Evolutionary conservation across 169 alveolate species (phyloP), one percentile per base, ranked within the genome.

Genomic region (Neospora caninum): DNA sequence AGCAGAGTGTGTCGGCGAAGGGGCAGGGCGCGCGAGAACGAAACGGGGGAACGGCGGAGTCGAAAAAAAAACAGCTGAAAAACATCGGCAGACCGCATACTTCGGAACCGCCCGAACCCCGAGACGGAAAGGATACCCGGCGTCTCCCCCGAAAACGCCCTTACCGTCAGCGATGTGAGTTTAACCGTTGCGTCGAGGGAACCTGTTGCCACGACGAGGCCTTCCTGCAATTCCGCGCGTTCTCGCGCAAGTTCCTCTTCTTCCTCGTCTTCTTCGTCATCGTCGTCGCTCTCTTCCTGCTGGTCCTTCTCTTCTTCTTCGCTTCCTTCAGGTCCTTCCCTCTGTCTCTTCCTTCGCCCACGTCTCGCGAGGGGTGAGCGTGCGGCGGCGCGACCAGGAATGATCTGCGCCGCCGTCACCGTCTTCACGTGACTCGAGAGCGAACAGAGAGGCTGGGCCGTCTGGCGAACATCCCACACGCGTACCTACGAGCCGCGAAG

Each of bases 391-490:
- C 58, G 49, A 20, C 92, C 92, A 86, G 92, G 80, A 20, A 86
- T 53, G 29, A 36, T 42, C 92, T 53, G 70, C 70, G 80, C 80
- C 25, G 80, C 92, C 43, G 80, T 86, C 53, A 86, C 92, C 25
- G 92, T 86, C 49, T 86, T 86, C 80, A 53, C 92, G 43, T 49
- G 80, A 39, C 92, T 86, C 54, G 80, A 16, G 49, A 86, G 80
- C 13, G 70, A 31, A 34, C 92, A 86, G 45, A 86, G n/a, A 9
- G 80, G 70, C 43, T 18, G 39, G 27, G 43, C 9, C 53, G 92
- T 34, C 45, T 54, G 92, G 1, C 92, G 92, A 4, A 54, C 80
- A n/a, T 86, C 92, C 92, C 92, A 86, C n/a, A 86, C 58, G 1
- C 45, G 38, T 6, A 86, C 92, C 92, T 86, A 67, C 2, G 25